A percentile compares a stretch with the other conserved stretches of the same genome.
These are phyloP conservation scores for Capsicum pubescens DNA, from an alignment of 257 asterid species.

Conservation along the genomic window DNA sequence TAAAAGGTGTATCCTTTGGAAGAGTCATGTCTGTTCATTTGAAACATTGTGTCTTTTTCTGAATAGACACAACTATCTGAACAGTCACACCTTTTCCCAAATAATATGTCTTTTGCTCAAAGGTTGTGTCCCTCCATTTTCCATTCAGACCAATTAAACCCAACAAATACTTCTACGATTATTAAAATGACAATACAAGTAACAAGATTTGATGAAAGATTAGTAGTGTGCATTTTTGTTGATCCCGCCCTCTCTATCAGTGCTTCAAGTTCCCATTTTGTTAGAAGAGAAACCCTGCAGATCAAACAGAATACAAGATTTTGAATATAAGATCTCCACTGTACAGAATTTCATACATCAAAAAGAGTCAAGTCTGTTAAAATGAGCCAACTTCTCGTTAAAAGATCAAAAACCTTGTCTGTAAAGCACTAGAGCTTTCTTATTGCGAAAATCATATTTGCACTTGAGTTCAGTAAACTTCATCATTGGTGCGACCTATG, in stretches of 20 bases:
- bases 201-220: conserved; percentile 41
- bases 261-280: conserved; percentile 61
- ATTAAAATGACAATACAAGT: background rate
- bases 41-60: too few relatives aligned
- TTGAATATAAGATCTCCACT: background rate
- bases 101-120: too few relatives aligned
- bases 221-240: conserved; percentile 56
- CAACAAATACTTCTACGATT: background rate
- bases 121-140: too few relatives aligned
- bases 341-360: too few relatives aligned
- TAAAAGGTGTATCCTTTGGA: too few relatives aligned
- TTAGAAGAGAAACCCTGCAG: conserved; percentile 77
- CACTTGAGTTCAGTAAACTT: conserved; percentile 80
- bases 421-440: conserved; percentile 70
- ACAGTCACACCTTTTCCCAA: too few relatives aligned
- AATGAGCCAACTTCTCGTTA: background rate
- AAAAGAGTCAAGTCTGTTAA: background rate
- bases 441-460: conserved; percentile 67
- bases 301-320: background rate
- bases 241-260: conserved; percentile 62
- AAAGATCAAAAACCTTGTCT: conserved; percentile 48
- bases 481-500: conserved; percentile 75
- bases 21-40: too few relatives aligned
- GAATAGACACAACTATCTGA: too few relatives aligned
- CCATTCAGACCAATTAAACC: too few relatives aligned